Evolutionary conservation across 345 rosid species (phyloP), one percentile per base, ranked within the genome.

Genomic region (Noccaea caerulescens): DNA sequence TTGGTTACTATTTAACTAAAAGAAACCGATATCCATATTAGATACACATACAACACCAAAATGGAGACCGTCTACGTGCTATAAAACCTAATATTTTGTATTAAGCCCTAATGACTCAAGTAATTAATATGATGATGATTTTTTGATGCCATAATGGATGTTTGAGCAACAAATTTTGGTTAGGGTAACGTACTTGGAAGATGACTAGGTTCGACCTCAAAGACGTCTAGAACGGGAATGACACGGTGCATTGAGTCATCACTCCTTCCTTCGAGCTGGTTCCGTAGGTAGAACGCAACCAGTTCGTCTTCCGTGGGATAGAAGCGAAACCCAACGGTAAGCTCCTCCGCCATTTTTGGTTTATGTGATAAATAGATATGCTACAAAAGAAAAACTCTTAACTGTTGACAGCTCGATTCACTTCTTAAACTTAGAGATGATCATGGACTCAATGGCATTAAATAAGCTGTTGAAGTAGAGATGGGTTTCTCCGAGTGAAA

Each of bases 281-380:
- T 86, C 41, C 66, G 81, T 41, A 94, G 82, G 70, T 94, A 94
- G 86, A 91, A 94, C 18, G 85, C 66, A 62, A 91, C 67, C 0
- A 94, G 84, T 81, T 94, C 99, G 30, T 91, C 97, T 72, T 94
- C 99, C 0, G 97, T 91, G 3, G 99, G 99, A 75, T 77, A 94
- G 80, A 94, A 94, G 27, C 97, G 96, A 71, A 65, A 84, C 12
- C 97, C 99, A 1, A 66, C 41, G 8, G 65, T 63, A 32, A 67
- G 53, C 23, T 87, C 85, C 30, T 54, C 89, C 76, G 72, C 23
- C 79, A 75, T 75, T 46, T 16, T 43, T 42, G 44, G 3, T 27
- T 27, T 45, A 42, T 65, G 18, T 63, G 55, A 14, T 45, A 3
- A 5, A 14, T 13, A 12, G n/a, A 2, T 56, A 13, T 44, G 23